These are phyloP conservation scores for Xerocomellus amylosporus DNA, from an alignment of 768 basidiomycete species.

Conservation along the genomic window DNA sequence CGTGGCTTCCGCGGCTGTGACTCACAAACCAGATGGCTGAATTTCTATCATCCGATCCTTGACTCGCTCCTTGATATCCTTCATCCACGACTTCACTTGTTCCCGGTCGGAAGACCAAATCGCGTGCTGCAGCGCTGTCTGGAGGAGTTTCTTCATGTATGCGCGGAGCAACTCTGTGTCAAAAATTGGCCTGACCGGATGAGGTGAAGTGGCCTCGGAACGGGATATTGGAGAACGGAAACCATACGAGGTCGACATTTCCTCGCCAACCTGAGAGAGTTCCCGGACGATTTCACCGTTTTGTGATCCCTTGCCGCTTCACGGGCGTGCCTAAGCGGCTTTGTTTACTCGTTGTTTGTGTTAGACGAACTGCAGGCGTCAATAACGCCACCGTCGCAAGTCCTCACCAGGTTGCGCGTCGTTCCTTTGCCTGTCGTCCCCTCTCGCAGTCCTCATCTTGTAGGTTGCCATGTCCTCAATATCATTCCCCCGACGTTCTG, in stretches of 20 bases:
- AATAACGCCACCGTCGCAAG: neutral
- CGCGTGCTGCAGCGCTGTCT: conserved; percentile 60
- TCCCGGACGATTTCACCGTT: neutral
- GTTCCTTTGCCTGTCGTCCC: neutral
- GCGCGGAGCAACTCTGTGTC: conserved; percentile 69
- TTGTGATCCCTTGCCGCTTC: neutral
- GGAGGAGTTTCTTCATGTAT: conserved; percentile 81
- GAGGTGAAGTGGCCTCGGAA: conserved; percentile 53
- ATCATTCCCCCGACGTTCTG: conserved; percentile 50
- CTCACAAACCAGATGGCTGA: conserved; percentile 79
- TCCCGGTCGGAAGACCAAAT: conserved; percentile 73
- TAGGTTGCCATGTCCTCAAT: conserved; percentile 57
- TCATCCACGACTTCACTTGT: conserved; percentile 70
- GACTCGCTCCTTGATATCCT: conserved; percentile 79
- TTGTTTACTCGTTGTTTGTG: conserved; percentile 31
- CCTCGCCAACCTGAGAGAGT: neutral
- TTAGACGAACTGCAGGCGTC: neutral
- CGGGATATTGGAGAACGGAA: conserved; percentile 62
- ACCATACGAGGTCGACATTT: conserved; percentile 33
- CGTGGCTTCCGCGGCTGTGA: conserved; percentile 14
- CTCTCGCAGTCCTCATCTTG: neutral
- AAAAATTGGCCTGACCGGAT: conserved; percentile 52
- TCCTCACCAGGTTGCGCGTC: neutral
- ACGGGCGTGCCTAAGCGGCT: neutral
- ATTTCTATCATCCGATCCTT: conserved; percentile 87